Evolutionary conservation across 2,329 filamentous ascomycete species (phyloP), one percentile per base, ranked within the genome.

Genomic region (Xylaria sp.): DNA sequence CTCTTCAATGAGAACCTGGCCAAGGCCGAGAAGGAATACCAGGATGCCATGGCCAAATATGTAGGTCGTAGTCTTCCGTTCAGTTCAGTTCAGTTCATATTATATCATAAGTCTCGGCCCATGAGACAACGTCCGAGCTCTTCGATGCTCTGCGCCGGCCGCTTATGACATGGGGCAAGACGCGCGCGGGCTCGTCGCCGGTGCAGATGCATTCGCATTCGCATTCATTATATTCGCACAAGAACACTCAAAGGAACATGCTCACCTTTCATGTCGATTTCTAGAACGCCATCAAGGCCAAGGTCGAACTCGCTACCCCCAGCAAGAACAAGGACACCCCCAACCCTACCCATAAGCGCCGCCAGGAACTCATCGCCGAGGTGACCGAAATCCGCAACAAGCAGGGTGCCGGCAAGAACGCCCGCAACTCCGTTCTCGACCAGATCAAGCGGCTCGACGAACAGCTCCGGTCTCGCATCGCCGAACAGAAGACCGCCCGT

Each of bases 361-460:
- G 92, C 72, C 84, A 91, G 74, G 91, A 96, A 75, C 86, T 97
- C 66, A 89, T 91, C 70, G 80, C 85, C 57, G 85, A 97, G 78
- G 83, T 92, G 70, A 88, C 87, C 72, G 83, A 89, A 67, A 97
- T 99, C 76, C 88, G 90, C 64, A 83, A 87, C 75, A 88, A 94
- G 79, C 94, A 97, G 79, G 87, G 88, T 67, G 88, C 85, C 61
- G 90, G 91, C 80, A 99, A 99, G 83, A 84, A 86, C 61, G 86
- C 89, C 57, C 89, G 92, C 58, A 84, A 82, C 68, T 82, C 83
- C 72, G 87, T 92, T 75, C 83, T 91, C 70, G 92, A 97, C 70
- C 91, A 95, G 78, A 90, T 97, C 79, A 96, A 94, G 83, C 87
- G 88, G 67, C 85, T 96, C 61, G 92, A 97, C 69, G 88, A 92